These are phyloP conservation scores for Talaromyces ruber DNA, from an alignment of 495 filamentous ascomycete genomes.

Conservation along the genomic window DNA sequence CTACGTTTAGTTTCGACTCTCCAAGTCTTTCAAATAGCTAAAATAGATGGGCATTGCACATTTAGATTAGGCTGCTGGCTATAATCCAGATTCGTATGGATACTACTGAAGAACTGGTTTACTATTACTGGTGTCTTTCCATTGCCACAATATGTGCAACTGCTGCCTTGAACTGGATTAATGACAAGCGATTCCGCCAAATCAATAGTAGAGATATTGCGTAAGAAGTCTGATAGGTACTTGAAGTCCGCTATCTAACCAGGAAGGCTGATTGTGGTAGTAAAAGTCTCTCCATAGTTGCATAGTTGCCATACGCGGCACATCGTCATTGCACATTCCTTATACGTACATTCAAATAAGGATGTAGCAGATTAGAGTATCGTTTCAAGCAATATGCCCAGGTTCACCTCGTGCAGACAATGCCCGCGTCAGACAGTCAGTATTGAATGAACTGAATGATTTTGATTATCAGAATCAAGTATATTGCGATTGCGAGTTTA, in stretches of 20 bases:
- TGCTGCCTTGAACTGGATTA: neutral
- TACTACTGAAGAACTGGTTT: neutral
- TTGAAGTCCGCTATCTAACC: neutral
- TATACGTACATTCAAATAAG: neutral
- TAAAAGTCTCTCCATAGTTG: neutral
- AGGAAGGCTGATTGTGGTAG: neutral
- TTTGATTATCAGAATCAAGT: neutral
- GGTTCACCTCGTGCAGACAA: neutral
- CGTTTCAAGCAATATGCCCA: neutral
- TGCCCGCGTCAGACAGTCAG: neutral
- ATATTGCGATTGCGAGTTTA: slow-evolving; percentile 2
- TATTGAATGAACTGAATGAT: neutral
- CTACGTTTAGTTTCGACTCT: too few relatives aligned
- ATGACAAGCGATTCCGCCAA: neutral
- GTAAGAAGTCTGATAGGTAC: neutral
- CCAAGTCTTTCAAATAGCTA: too few relatives aligned
- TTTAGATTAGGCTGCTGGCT: neutral
- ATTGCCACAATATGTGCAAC: neutral
- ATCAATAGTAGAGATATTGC: neutral
- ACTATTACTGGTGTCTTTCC: neutral
- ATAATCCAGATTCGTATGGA: neutral
- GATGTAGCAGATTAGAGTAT: neutral
- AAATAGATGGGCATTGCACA: neutral
- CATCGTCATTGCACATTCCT: neutral
- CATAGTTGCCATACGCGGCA: neutral